A percentile compares a stretch with the other conserved stretches of the same genome.
Evolutionary conservation across 345 rosid species (phyloP).

Genomic region (Cardamine occulta): DNA sequence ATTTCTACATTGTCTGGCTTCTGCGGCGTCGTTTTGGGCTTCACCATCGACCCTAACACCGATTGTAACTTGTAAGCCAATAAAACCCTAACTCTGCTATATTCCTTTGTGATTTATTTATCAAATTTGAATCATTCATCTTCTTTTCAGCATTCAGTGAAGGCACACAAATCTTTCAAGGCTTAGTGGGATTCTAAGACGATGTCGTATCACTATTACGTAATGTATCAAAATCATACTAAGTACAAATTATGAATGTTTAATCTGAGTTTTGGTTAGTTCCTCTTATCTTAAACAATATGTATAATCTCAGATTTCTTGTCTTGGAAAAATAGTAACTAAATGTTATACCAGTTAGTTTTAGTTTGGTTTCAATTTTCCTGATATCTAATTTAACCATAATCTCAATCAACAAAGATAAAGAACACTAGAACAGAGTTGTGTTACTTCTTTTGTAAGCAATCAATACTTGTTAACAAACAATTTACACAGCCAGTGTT

Average conservation of each 20-base stretch:
- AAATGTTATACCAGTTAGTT: too few species aligned
- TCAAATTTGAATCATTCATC: background rate
- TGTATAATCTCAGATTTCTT: background rate
- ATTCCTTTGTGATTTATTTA: background rate
- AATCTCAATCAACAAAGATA: background rate
- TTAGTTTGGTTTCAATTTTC: background rate
- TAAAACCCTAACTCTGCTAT: background rate
- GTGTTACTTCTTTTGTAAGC: slow-evolving; percentile 28
- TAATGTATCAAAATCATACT: too few species aligned
- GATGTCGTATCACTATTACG: too few species aligned
- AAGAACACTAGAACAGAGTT: slow-evolving; percentile 20
- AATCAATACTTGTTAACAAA: slow-evolving; percentile 31
- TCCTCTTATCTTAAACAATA: background rate
- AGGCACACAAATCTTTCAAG: too few species aligned
- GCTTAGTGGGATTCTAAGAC: too few species aligned
- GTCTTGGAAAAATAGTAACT: background rate
- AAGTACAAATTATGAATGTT: background rate
- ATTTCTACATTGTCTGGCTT: slow-evolving; percentile 77
- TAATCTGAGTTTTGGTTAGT: background rate
- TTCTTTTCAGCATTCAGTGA: slow-evolving; percentile 34
- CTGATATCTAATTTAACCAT: too few species aligned
- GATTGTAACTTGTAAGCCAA: slow-evolving; percentile 60
- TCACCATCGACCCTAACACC: slow-evolving; percentile 63
- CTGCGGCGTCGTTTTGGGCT: slow-evolving; percentile 73
- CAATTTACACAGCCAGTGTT: slow-evolving; percentile 34